phyloP scores from a whole-genome alignment of 1,284 basidiomycete species.

The Phaffia rhodozyma region DNA sequence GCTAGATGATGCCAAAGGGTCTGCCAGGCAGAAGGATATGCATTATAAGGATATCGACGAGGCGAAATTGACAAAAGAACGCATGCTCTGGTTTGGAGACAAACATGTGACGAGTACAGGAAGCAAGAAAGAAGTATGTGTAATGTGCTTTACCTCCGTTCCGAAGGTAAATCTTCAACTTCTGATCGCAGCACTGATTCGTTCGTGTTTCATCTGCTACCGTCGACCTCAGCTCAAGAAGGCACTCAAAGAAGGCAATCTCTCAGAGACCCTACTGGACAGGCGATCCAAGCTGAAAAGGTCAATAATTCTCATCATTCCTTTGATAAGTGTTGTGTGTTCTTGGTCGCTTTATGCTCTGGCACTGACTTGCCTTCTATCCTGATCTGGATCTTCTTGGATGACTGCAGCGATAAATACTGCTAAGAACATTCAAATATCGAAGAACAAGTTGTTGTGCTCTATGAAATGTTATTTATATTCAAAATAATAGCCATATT shows the following conservation, averaged over 20 bases:
- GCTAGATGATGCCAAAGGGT: conserved; percentile 25
- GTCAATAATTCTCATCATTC: conserved; percentile 37
- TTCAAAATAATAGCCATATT: no score
- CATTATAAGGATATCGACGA: conserved; percentile 13
- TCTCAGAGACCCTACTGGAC: conserved; percentile 80
- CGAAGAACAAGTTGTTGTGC: no score
- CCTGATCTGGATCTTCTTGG: no score
- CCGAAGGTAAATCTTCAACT: conserved; percentile 4
- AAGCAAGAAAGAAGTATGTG: conserved; percentile 55
- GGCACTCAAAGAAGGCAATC: conserved; percentile 71
- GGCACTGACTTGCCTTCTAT: no score
- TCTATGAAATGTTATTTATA: no score
- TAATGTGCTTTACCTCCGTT: conserved; percentile 9
- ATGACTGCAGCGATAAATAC: no score
- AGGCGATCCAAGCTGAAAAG: conserved; percentile 83
- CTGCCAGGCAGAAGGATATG: conserved; percentile 4
- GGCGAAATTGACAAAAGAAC: conserved; percentile 46
- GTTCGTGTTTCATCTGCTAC: conserved; percentile 15
- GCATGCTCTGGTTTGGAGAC: conserved; percentile 80
- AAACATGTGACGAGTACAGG: conserved; percentile 55
- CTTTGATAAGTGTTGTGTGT: no score
- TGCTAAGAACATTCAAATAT: no score
- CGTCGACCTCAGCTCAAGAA: conserved; percentile 52
- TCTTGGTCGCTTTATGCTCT: no score
- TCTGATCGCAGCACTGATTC: no score